Evolutionary conservation across 345 rosid species (phyloP), one percentile per base, ranked within the genome.

Genomic region (Ceriops zippeliana): DNA sequence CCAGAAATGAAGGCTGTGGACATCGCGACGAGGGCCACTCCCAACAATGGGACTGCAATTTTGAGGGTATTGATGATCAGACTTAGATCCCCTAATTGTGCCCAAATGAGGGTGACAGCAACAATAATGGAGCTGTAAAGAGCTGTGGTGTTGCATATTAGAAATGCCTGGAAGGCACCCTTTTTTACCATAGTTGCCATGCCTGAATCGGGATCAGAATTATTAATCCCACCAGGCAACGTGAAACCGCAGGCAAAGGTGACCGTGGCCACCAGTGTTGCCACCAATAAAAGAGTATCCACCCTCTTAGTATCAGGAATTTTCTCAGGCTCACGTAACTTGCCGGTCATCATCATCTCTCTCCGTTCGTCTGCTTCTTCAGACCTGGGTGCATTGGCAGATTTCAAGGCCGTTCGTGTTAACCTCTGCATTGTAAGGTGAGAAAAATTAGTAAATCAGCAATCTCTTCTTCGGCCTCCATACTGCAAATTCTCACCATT

Each of bases 1-100:
- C 72, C 76, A 4, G 66, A 71, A 28, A 62, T 57, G 24, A 71
- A 62, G 26, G 76, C 79, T 9, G 63, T 6, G 0, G 72, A 19
- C 79, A 76, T 76, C 3, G 69, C 66, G 7, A 66, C n/a, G 32
- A 71, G 76, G 11, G 69, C 73, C 1, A 70, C 17, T 65, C 75
- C 71, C 6, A 57, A 10, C 7, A 67, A 34, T 24, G 67, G 21
- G 3, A 67, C 62, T n/a, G 72, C 51, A 2, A 38, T 42, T 10
- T 54, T 28, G 20, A 70, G 54, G 42, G 31, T 6, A 52, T 64
- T 60, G 24, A 54, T 11, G 49, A 64, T 34, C 37, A 1, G 5
- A 0, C 7, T 61, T 62, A 1, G 16, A 42, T 6, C 38, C 5
- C 0, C 4, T 16, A 22, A 53, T 37, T 22, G 61, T 63, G 19